These are phyloP conservation scores for Imleria badia DNA, from an alignment of 768 basidiomycete species.

Conservation along the genomic window DNA sequence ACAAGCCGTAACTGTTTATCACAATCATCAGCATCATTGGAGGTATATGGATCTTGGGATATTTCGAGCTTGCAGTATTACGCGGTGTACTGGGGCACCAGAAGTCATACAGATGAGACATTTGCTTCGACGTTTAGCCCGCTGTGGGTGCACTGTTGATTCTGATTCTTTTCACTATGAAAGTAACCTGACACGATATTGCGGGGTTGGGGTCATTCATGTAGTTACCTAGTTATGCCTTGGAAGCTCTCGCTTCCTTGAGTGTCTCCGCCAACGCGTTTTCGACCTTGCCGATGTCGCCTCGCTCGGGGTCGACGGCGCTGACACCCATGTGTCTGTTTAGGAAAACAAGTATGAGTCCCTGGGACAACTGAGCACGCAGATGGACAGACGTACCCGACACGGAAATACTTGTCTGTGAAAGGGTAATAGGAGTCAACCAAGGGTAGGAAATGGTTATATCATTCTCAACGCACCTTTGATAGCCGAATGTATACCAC, in stretches of 20 bases:
- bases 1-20: neutral
- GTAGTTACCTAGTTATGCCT: neutral
- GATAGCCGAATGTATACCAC: constrained; percentile 80
- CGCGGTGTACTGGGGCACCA: too few relatives aligned
- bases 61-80: neutral
- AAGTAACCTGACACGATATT: neutral
- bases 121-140: too few relatives aligned
- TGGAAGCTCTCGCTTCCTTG: constrained; percentile 30
- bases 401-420: constrained; percentile 85
- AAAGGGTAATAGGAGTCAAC: constrained; percentile 6
- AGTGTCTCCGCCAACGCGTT: constrained; percentile 61
- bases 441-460: neutral
- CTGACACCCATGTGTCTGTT: constrained; percentile 86
- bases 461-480: constrained; percentile 53
- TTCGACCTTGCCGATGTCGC: constrained; percentile 75
- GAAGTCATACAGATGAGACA: neutral
- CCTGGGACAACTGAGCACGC: neutral
- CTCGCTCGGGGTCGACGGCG: constrained; percentile 67
- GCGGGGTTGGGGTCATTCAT: neutral
- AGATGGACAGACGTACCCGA: constrained; percentile 54
- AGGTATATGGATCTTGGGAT: too few relatives aligned
- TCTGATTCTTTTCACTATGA: neutral
- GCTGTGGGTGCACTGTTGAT: too few relatives aligned
- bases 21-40: constrained; percentile 26
- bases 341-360: neutral